Base-by-base conservation (phyloP, 441 rosid species). In the California macrophylla region DNA sequence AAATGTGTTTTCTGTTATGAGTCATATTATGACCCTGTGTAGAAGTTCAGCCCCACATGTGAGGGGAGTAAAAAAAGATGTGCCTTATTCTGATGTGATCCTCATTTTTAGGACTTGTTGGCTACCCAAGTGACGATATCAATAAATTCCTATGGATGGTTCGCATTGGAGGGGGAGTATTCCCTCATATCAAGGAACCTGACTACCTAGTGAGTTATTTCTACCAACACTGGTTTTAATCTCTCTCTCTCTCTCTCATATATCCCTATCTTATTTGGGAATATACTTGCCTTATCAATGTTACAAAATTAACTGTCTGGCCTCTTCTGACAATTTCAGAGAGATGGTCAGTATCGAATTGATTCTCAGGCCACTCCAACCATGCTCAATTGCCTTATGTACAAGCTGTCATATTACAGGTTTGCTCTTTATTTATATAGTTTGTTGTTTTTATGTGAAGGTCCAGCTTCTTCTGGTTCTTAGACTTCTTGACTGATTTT, bases 121-220 rank as follows among this genome's bases (percentile, higher is more conserved):
- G 99, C 79, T 95, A 95, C 83, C 90, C 99, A 54, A 95, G 99
- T 76, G 99, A 95, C 75, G 99, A 95, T 78, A 95, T 95, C 73
- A 95, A 92, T 71, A 95, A 95, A 79, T 95, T 95, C 88, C 79
- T 95, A 69, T 95, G 99, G 99, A 95, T 92, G 98, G 98, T 95
- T 61, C 96, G 98, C 30, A 92, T 92, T 15, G 99, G 99, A 80
- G 98, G 99, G 25, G 99, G 99, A 3, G 98, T 86, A 24, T 95
- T 92, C 78, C 97, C 99, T 72, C 99, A 95, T 83, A 95, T 95
- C 73, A 92, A 92, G 83, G 99, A 95, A 81, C 92, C 98, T 3
- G 97, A 95, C 85, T 95, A 95, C 80, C 86, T 95, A 76, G 98
- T 92, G 81, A 77, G 77, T 68, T 42, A 13, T 74, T 9, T 61